Base-by-base conservation (phyloP, 108 stramenopile species). In the Fistulifera pelliculosa region DNA sequence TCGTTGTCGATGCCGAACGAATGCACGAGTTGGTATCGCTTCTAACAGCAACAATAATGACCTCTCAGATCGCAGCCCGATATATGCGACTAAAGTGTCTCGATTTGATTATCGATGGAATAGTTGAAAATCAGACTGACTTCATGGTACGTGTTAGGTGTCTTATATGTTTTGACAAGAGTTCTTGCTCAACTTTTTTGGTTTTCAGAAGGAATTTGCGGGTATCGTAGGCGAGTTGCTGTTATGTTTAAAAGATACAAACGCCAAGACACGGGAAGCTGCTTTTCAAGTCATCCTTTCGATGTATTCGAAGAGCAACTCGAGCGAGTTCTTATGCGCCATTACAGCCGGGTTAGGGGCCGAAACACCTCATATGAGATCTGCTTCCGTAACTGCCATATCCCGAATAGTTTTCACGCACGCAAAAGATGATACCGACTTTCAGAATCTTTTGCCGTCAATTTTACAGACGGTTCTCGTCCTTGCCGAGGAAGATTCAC, bases 191-290 rank as follows among this genome's bases (percentile, higher is more conserved):
- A 24, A 22, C 24, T 10, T 51, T 18, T 51, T 28, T 51, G n/a
- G 4, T 16, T 27, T 51, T 3, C 50, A 51, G 50, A 27, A 27
- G 19, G 25, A 23, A 6, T 51, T 51, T 7, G 3, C 23, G 5
- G 60, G 75, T 21, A 59, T 89, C 12, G 62, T 76, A 47, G 75
- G 79, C 1, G 96, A 95, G 62, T 84, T 90, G 0, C 49, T 95
- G 1, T 76, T 96, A 24, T 95, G 90, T 59, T 70, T 94, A 42
- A 96, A 96, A 70, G 96, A 96, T 75, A 79, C 87, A 28, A 96
- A 95, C 59, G 85, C 67, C n/a, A 87, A 92, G 56, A 90, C 94
- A 1, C 56, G 96, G 26, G 89, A 89, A 21, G 75, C 77, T n/a
- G 94, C 90, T 2, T 88, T 80, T 52, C 71, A 80, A 52, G 60